Percentiles rank a stretch among this genome's conserved stretches.
Conservation (phyloP, 352 stramenopile species). For the Plasmopara muralis region DNA sequence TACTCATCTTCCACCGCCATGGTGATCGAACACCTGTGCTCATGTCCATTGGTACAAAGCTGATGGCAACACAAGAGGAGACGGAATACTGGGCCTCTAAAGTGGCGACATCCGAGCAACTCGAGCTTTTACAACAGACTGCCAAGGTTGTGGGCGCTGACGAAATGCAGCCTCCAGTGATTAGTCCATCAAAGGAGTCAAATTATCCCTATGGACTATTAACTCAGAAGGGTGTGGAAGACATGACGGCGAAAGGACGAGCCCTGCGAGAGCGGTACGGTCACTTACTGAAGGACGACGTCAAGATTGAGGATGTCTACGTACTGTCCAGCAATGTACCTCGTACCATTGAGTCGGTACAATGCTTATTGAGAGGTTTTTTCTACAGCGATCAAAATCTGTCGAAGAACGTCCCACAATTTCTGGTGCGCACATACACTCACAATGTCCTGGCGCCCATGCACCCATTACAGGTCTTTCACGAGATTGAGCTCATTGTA, state of each 20-base stretch:
- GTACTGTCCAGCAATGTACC: slow-evolving; percentile 73
- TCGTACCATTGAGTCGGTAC: slow-evolving; percentile 69
- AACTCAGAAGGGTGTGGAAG: slow-evolving; percentile 54
- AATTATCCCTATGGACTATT: slow-evolving; percentile 51
- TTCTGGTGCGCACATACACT: slow-evolving; percentile 57
- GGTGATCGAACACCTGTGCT: slow-evolving; percentile 74
- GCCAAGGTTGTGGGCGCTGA: slow-evolving; percentile 44
- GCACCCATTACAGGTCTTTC: slow-evolving; percentile 61
- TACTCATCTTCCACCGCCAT: slow-evolving; percentile 77
- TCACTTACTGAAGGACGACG: slow-evolving; percentile 26
- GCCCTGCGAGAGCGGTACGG: slow-evolving; percentile 41
- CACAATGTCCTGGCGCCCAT: slow-evolving; percentile 55
- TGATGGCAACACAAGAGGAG: slow-evolving; percentile 45
- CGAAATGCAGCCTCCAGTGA: slow-evolving; percentile 35
- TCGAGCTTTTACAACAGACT: slow-evolving; percentile 37
- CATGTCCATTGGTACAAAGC: slow-evolving; percentile 44
- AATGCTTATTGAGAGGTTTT: slow-evolving; percentile 66
- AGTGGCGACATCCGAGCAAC: slow-evolving; percentile 46
- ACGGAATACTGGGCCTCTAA: slow-evolving; percentile 53
- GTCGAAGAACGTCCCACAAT: slow-evolving; percentile 19
- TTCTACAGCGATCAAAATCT: slow-evolving; percentile 30
- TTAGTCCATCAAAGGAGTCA: slow-evolving; percentile 30
- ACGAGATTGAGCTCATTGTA: slow-evolving; percentile 63
- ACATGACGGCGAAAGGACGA: slow-evolving; percentile 64
- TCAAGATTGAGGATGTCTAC: slow-evolving; percentile 45